These are phyloP conservation scores for Trapa bicornis DNA, from an alignment of 345 rosid genomes.

Conservation along the genomic window DNA sequence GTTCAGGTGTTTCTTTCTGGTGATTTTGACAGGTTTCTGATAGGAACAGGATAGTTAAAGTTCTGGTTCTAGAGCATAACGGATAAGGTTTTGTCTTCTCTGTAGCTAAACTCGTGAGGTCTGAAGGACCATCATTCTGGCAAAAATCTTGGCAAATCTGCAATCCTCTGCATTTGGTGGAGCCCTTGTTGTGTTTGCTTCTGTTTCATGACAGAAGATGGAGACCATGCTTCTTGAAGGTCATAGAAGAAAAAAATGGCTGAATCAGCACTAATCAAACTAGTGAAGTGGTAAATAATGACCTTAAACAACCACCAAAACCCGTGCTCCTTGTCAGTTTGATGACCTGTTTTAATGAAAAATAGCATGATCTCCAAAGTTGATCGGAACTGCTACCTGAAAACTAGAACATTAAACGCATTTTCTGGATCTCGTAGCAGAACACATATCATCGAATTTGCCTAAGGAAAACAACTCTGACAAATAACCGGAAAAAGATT, in stretches of 20 bases:
- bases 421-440: no score
- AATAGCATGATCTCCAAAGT: background rate
- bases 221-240: background rate
- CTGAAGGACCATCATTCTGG: background rate
- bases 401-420: no score
- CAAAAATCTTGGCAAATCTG: background rate
- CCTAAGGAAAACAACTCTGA: no score
- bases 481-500: no score
- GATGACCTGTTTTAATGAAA: background rate
- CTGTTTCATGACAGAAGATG: background rate
- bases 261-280: no score
- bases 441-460: no score
- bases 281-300: background rate
- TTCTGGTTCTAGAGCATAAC: background rate
- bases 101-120: background rate
- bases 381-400: no score
- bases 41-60: background rate
- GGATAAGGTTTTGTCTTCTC: background rate
- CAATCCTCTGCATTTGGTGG: constrained; percentile 1
- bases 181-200: background rate
- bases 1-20: background rate
- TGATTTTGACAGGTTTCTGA: constrained; percentile 1
- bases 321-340: background rate
- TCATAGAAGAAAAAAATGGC: background rate
- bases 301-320: background rate